These are phyloP conservation scores for Aspergillus alliaceus DNA, from an alignment of 2,329 filamentous ascomycete genomes.

Conservation along the genomic window DNA sequence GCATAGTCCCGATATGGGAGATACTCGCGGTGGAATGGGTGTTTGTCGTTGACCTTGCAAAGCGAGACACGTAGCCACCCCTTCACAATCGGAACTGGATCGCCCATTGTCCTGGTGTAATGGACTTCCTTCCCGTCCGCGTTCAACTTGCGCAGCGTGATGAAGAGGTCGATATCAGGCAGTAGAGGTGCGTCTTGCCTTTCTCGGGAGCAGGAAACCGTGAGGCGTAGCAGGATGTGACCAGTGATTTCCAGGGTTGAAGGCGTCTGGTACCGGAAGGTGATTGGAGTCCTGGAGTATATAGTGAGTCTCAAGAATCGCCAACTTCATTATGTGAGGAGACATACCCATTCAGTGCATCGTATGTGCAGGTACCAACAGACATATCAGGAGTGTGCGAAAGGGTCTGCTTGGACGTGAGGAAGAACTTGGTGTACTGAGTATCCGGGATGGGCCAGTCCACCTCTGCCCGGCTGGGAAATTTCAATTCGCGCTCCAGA, in stretches of 20 bases:
- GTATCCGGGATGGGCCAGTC: constrained; percentile 68
- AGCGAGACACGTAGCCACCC: constrained; percentile 53
- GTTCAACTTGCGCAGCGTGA: constrained; percentile 53
- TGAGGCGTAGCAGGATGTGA: constrained; percentile 62
- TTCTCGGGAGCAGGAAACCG: constrained; percentile 52
- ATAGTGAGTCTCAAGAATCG: too few relatives aligned
- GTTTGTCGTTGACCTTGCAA: constrained; percentile 44
- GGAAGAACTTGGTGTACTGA: constrained; percentile 59
- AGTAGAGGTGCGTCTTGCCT: constrained; percentile 38
- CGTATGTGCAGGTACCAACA: background rate
- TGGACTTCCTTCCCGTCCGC: constrained; percentile 49
- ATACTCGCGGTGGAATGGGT: constrained; percentile 44
- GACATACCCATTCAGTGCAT: background rate
- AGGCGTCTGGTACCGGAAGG: background rate
- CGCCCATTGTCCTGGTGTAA: constrained; percentile 55
- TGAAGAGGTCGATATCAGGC: constrained; percentile 52
- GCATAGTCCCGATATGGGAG: constrained; percentile 50
- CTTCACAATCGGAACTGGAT: constrained; percentile 52
- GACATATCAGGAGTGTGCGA: background rate
- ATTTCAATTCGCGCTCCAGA: constrained; percentile 57
- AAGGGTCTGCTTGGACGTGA: constrained; percentile 43
- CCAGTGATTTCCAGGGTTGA: constrained; percentile 62
- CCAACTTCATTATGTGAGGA: too few relatives aligned
- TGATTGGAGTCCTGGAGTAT: background rate
- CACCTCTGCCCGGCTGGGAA: constrained; percentile 53